Evolutionary conservation across 2,329 filamentous ascomycete genomes (phyloP).

Genomic region (Talaromyces funiculosus): DNA sequence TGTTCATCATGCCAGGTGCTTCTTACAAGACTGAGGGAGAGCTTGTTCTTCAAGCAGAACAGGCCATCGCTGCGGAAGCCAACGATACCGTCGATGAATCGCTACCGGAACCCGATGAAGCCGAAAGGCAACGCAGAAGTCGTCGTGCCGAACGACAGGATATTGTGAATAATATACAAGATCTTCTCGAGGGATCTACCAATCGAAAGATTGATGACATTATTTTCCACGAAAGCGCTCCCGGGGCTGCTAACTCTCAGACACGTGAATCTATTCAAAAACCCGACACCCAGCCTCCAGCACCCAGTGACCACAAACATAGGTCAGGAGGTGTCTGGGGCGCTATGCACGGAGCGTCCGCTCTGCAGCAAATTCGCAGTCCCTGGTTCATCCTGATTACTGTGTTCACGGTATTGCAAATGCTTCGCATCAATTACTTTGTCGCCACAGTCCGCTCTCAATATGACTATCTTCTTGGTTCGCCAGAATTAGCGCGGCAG

Average conservation of each 20-base stretch:
- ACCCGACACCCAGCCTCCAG: slow-evolving; percentile 24
- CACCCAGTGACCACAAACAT: slow-evolving; percentile 11
- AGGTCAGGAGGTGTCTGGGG: slow-evolving; percentile 67
- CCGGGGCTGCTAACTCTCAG: slow-evolving; percentile 4
- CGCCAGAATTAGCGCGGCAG: slow-evolving; percentile 54
- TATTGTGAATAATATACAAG: slow-evolving; percentile 65
- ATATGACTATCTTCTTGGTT: slow-evolving; percentile 68
- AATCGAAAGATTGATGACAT: slow-evolving; percentile 16
- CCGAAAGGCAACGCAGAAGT: slow-evolving; percentile 47
- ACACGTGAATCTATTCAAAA: slow-evolving; percentile 8
- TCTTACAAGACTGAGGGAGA: slow-evolving; percentile 85
- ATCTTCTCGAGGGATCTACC: slow-evolving; percentile 54
- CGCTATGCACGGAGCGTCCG: slow-evolving; percentile 68
- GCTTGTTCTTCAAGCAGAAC: slow-evolving; percentile 66
- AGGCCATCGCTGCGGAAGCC: slow-evolving; percentile 48
- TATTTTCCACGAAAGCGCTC: slow-evolving; percentile 16
- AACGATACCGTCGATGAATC: slow-evolving; percentile 53
- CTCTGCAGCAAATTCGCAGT: slow-evolving; percentile 66
- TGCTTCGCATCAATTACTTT: slow-evolving; percentile 86
- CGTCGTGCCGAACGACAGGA: slow-evolving; percentile 56
- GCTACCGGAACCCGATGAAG: slow-evolving; percentile 43
- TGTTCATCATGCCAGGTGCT: slow-evolving; percentile 65
- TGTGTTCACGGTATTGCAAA: slow-evolving; percentile 70
- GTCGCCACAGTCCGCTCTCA: slow-evolving; percentile 80
- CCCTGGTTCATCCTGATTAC: slow-evolving; percentile 84